Evolutionary conservation across 805 yeast genomes (phyloP).

Genomic region (Cyberlindnera samutprakarnensis): DNA sequence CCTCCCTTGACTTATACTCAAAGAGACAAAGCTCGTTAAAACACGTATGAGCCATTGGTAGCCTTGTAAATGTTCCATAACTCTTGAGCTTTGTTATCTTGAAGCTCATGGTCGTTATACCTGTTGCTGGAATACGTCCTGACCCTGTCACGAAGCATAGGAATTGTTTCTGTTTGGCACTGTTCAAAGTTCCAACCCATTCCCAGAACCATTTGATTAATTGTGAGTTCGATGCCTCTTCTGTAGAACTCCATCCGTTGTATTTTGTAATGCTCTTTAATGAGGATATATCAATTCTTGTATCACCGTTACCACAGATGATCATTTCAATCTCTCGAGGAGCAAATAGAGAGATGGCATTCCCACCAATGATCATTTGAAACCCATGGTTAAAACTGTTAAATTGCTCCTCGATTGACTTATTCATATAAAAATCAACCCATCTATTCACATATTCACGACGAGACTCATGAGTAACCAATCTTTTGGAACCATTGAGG

Average conservation of each 20-base stretch:
- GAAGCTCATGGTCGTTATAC: conserved; percentile 67
- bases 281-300: conserved; percentile 54
- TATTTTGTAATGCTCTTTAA: conserved; percentile 70
- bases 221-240: conserved; percentile 22
- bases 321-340: conserved; percentile 77
- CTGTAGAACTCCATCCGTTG: conserved; percentile 46
- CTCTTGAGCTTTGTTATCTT: conserved; percentile 51
- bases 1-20: conserved; percentile 50
- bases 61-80: conserved; percentile 22
- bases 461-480: conserved; percentile 55
- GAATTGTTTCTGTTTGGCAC: conserved; percentile 49
- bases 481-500: conserved; percentile 44
- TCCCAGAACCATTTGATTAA: conserved; percentile 86
- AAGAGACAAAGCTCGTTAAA: conserved; percentile 82
- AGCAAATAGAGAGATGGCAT: conserved; percentile 70
- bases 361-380: conserved; percentile 66
- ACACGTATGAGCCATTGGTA: conserved; percentile 91
- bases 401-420: conserved; percentile 45
- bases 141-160: conserved; percentile 83
- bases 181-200: conserved; percentile 41
- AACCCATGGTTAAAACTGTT: conserved; percentile 65
- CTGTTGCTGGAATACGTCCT: conserved; percentile 89
- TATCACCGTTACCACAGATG: conserved; percentile 67
- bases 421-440: conserved; percentile 51
- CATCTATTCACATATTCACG: conserved; percentile 55